A percentile compares a stretch with the other conserved stretches of the same genome.
Conservation (phyloP, 176 grass and related monocot species). For the Oryza meyeriana region DNA sequence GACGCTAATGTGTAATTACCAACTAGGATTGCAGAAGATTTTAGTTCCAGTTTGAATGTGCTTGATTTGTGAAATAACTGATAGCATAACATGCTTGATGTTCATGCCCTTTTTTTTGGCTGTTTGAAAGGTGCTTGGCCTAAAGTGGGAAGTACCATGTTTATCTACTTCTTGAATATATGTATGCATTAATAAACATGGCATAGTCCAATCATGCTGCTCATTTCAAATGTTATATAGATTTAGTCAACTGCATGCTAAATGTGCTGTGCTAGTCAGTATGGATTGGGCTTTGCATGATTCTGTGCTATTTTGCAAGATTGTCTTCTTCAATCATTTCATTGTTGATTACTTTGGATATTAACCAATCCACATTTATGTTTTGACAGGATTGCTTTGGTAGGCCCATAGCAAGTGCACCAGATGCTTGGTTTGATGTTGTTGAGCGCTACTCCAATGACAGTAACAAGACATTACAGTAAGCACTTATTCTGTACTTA, state of each 20-base stretch:
- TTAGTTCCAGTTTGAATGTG: not conserved
- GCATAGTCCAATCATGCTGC: not conserved
- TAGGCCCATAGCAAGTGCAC: conserved; percentile 80
- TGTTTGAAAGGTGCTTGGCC: not conserved
- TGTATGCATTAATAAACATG: not conserved
- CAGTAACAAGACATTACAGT: conserved; percentile 77
- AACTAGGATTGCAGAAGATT: not conserved
- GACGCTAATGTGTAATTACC: not conserved
- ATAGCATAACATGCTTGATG: not conserved
- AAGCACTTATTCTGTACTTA: conserved; percentile 22
- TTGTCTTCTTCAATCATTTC: not conserved
- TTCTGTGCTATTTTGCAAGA: not conserved
- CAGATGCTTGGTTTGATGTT: conserved; percentile 86
- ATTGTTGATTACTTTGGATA: not conserved
- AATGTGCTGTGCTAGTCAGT: not conserved
- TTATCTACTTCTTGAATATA: not conserved
- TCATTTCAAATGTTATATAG: not conserved
- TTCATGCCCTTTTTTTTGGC: not conserved
- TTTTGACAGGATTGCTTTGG: conserved; percentile 71
- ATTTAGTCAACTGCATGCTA: not conserved
- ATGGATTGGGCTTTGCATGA: not conserved
- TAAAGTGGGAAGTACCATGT: not conserved
- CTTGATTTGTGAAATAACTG: not conserved
- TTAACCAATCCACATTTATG: not conserved
- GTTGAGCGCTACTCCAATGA: conserved; percentile 79